These are phyloP conservation scores for Akebia trifoliata DNA, from an alignment of 164 flowering plant genomes.

Conservation along the genomic window DNA sequence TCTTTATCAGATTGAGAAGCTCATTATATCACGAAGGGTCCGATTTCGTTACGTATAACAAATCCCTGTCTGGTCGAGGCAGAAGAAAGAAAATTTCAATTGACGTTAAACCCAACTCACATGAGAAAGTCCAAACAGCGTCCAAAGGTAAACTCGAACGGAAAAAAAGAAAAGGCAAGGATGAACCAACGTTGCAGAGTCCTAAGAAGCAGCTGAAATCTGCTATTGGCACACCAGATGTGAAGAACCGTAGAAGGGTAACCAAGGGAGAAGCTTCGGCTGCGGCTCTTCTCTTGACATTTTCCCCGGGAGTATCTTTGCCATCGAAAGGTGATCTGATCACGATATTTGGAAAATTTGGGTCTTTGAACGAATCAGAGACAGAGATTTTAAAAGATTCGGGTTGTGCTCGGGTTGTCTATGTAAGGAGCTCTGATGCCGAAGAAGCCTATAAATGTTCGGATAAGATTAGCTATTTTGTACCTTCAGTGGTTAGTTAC, in stretches of 20 bases:
- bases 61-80: constrained; percentile 15
- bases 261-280: constrained; percentile 14
- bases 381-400: constrained; percentile 32
- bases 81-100: constrained; percentile 12
- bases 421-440: constrained; percentile 40
- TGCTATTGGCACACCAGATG: constrained; percentile 1
- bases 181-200: constrained; percentile 8
- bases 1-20: constrained; percentile 49
- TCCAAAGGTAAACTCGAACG: constrained; percentile 13
- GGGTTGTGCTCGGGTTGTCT: constrained; percentile 35
- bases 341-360: constrained; percentile 38
- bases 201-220: constrained; percentile 17
- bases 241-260: constrained; percentile 8
- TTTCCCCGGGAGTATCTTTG: constrained; percentile 32
- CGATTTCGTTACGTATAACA: constrained; percentile 13
- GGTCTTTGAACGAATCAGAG: constrained; percentile 43
- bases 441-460: constrained; percentile 40
- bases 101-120: constrained; percentile 9
- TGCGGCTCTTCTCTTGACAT: constrained; percentile 42
- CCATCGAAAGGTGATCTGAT: constrained; percentile 43
- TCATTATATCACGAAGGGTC: constrained; percentile 38
- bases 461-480: constrained; percentile 38
- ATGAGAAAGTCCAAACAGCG: constrained; percentile 10
- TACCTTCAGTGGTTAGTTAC: constrained; percentile 33
- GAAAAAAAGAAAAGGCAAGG: constrained; percentile 32